phyloP scores from a whole-genome alignment of 768 basidiomycete species.

The Naematelia encephala region DNA sequence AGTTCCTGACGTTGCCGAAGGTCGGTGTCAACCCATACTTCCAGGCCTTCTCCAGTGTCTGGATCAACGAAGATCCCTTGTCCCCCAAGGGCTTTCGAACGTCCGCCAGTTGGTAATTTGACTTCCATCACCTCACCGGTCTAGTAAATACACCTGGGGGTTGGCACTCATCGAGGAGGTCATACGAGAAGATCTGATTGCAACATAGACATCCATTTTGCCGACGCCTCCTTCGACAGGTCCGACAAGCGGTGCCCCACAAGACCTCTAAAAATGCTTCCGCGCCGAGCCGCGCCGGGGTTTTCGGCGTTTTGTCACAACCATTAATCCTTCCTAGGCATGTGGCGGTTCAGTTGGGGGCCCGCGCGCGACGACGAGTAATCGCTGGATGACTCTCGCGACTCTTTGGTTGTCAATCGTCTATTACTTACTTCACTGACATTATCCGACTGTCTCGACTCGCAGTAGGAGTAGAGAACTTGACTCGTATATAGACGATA shows the following conservation, averaged over 20 bases:
- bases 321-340: not conserved
- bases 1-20: not conserved
- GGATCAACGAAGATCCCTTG: conserved; percentile 10
- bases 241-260: not conserved
- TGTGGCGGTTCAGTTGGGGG: not conserved
- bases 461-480: too few relatives aligned
- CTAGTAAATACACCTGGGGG: too few relatives aligned
- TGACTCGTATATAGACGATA: not conserved
- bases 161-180: too few relatives aligned
- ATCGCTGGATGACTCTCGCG: not conserved
- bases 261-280: too few relatives aligned
- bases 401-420: not conserved
- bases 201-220: too few relatives aligned
- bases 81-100: not conserved
- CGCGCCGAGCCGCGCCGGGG: too few relatives aligned
- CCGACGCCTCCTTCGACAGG: too few relatives aligned
- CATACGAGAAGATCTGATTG: too few relatives aligned
- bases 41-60: conserved; percentile 1
- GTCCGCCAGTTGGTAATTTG: not conserved
- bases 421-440: too few relatives aligned
- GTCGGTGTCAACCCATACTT: conserved; percentile 10
- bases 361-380: not conserved
- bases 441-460: too few relatives aligned
- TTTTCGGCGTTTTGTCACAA: not conserved
- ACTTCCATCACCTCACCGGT: not conserved